Evolutionary conservation across 2,329 filamentous ascomycete species (phyloP).

Genomic region (Pseudocercospora fuligena): DNA sequence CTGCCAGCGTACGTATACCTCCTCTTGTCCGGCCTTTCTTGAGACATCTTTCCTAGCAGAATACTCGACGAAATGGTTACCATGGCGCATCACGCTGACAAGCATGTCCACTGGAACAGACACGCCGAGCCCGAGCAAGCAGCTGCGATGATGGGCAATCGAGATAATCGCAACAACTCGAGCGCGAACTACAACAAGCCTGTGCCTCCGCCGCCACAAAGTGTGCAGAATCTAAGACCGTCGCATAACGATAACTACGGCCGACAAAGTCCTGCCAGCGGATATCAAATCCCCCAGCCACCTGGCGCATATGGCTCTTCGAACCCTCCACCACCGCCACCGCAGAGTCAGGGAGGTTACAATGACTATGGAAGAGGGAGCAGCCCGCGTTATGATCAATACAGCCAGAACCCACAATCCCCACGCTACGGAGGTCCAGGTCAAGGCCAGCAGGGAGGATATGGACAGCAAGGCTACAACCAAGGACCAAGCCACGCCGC

Average conservation of each 20-base stretch:
- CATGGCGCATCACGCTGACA: constrained; percentile 18
- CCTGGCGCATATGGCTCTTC: constrained; percentile 47
- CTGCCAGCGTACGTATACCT: constrained; percentile 75
- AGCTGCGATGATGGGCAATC: constrained; percentile 46
- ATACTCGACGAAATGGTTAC: constrained; percentile 10
- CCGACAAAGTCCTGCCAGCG: constrained; percentile 36
- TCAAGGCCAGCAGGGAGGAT: constrained; percentile 22
- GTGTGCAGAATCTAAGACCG: constrained; percentile 38
- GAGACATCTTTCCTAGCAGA: constrained; percentile 4
- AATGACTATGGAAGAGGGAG: constrained; percentile 39
- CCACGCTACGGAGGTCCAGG: constrained; percentile 28
- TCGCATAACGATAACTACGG: constrained; percentile 45
- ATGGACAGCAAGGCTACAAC: constrained; percentile 23
- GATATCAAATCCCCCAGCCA: constrained; percentile 34
- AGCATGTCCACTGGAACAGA: constrained; percentile 46
- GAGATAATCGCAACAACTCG: constrained; percentile 39
- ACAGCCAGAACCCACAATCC: constrained; percentile 28
- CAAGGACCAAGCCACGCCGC: constrained; percentile 18
- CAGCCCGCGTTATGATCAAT: constrained; percentile 44
- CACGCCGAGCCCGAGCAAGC: constrained; percentile 74
- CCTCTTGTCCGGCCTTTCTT: constrained; percentile 10
- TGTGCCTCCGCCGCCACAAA: constrained; percentile 41
- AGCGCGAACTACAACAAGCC: constrained; percentile 51
- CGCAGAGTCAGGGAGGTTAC: constrained; percentile 34
- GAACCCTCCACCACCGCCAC: constrained; percentile 33